Evolutionary conservation across 2,329 filamentous ascomycete genomes (phyloP).

Genomic region (Fusarium tuaranense): DNA sequence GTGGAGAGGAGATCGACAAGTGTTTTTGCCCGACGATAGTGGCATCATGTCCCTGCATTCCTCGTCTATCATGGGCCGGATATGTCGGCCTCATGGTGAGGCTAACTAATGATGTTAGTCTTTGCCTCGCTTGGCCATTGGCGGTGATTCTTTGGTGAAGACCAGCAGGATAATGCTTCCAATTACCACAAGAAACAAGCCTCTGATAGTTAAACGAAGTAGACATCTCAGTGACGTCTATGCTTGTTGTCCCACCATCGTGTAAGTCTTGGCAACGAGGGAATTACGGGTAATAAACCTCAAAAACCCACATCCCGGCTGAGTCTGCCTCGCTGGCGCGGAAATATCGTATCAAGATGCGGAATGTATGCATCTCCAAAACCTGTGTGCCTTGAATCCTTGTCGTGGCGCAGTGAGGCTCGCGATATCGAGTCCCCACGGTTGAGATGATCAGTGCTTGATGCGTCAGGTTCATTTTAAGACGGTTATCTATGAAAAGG

Average conservation of each 20-base stretch:
- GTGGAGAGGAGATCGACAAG: constrained; percentile 5
- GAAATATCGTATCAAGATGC: constrained; percentile 16
- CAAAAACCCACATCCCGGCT: neutral
- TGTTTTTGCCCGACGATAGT: constrained; percentile 2
- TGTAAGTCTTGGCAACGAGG: neutral
- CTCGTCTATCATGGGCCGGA: neutral
- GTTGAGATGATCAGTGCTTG: constrained; percentile 2
- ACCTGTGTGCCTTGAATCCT: neutral
- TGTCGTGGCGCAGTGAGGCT: constrained; percentile 29
- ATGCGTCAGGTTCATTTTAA: neutral
- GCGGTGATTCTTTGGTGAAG: neutral
- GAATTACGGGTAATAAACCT: constrained; percentile 21
- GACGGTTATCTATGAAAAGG: neutral
- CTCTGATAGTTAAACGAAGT: neutral
- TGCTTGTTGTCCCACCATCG: neutral
- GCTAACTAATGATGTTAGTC: neutral
- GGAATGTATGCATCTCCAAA: constrained; percentile 18
- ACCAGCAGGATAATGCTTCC: neutral
- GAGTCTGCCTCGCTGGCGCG: constrained; percentile 14
- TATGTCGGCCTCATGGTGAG: neutral
- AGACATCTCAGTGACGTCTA: neutral
- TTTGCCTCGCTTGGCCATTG: neutral
- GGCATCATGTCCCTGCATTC: neutral
- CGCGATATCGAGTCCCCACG: neutral
- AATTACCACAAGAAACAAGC: neutral